Evolutionary conservation across 257 asterid genomes (phyloP), one percentile per base, ranked within the genome.

Genomic region (Cruciata laevipes): DNA sequence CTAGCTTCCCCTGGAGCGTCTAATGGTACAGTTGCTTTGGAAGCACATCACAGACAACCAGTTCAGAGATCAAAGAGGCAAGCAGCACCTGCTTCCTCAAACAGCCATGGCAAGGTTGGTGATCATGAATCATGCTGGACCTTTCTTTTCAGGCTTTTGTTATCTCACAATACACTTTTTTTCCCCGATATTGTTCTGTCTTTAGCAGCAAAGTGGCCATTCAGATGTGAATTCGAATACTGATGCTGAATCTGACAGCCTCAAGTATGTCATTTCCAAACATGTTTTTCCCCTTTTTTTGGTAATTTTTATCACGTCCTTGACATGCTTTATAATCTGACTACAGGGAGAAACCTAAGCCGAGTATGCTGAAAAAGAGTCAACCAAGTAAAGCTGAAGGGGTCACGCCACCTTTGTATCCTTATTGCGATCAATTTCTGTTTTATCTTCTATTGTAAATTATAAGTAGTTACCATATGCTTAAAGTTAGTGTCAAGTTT

Each of bases 291-390:
- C 42, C 3, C 42, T 13, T 37, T 37, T 37, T 37, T 11, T 8
- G 13, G 1, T 37, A 7, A 37, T 37, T 37, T 37, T 37, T 37
- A 37, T 37, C 42, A 37, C 3, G 42, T 1, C 42, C 42, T 37
- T 37, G 40, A 70, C 76, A 71, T 73, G 66, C 59, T 64, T 51
- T 30, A 32, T 74, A 52, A 77, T 49, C 32, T 73, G 66, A 61
- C 67, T 71, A 69, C 76, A 81, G 86, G 77, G 81, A 76, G 25
- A 71, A 56, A 52, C 32, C 70, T 59, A 76, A 74, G 42, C 58
- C 44, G 66, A 76, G 67, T 79, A 71, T 69, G n/a, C 68, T 71
- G 76, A 76, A 76, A 61, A 81, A 76, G 73, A 81, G 70, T 44
- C 44, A 44, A 38, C 73, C 73, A 33, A 65, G 33, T 74, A 73